Base-by-base conservation (phyloP, 2,329 filamentous ascomycete species). In the Zymoseptoria passerinii region DNA sequence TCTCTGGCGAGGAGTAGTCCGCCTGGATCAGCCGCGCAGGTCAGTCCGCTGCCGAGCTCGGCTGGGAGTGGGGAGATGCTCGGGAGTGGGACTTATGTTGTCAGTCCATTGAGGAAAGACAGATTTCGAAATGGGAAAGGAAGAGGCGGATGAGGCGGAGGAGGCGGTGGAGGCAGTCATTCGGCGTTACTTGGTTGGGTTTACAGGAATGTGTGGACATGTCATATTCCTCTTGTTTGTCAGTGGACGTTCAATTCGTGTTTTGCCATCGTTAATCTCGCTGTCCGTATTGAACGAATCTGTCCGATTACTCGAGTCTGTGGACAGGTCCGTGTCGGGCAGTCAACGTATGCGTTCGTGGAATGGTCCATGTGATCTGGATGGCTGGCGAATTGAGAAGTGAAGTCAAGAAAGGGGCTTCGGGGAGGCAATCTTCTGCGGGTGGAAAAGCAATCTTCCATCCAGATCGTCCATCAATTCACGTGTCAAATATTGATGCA, bases 31-130 rank as follows among this genome's bases (percentile, higher is more conserved):
- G 40, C 50, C 4, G 18, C 49, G 16, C 29, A 52, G 35, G 51
- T 55, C 13, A 53, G 51, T 55, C 55, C 55, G 4, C 52, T 54
- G 28, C 20, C 40, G 8, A 49, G 53, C 16, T 44, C 28, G 20
- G 23, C 48, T n/a, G n/a, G 60, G 8, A 40, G 56, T 28, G 20
- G 55, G 57, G 28, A 57, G 57, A 20, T 50, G 52, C 23, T 52
- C 19, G 23, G 23, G 50, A 28, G 23, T n/a, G 23, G 10, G 50
- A 28, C 23, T 9, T 61, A 60, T 49, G 56, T 58, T 18, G 54
- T 64, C 23, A 62, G 62, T 44, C 62, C 62, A 8, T 19, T 59
- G 35, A 58, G 53, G 9, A 28, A 52, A n/a, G 23, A 29, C 10
- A 52, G 28, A 10, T 29, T 52, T 28, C n/a, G n/a, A n/a, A 28